A percentile compares a stretch with the other conserved stretches of the same genome.
These are phyloP conservation scores for Apophysomyces variabilis DNA, from an alignment of 371 early-diverging fungal species.

Conservation along the genomic window DNA sequence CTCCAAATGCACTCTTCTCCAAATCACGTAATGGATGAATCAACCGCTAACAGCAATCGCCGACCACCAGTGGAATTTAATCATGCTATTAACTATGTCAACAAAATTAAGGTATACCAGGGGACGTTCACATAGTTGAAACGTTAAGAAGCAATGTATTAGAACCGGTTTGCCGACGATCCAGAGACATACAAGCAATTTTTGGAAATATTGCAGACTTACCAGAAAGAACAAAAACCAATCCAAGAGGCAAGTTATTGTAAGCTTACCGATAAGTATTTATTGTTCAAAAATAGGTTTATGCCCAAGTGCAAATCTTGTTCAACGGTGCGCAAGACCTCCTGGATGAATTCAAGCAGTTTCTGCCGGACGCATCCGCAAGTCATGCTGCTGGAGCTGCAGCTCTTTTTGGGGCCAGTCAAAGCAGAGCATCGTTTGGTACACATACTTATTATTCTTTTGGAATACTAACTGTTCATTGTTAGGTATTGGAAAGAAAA, in stretches of 20 bases:
- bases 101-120: conserved; percentile 87
- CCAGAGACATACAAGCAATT: conserved; percentile 94
- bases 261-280: background rate
- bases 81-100: conserved; percentile 95
- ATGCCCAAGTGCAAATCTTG: conserved; percentile 81
- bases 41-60: conserved; percentile 15
- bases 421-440: background rate
- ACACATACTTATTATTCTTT: background rate
- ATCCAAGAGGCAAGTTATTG: conserved; percentile 72
- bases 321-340: conserved; percentile 85
- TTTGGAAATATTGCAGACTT: conserved; percentile 90
- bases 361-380: conserved; percentile 74
- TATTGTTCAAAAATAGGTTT: conserved; percentile 34
- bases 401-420: background rate
- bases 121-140: conserved; percentile 22
- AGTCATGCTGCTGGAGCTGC: conserved; percentile 8
- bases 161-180: conserved; percentile 83
- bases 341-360: conserved; percentile 94
- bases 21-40: conserved; percentile 13
- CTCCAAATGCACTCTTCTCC: background rate
- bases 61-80: conserved; percentile 86
- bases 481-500: background rate
- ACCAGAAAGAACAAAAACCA: conserved; percentile 88
- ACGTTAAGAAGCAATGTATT: background rate
- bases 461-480: background rate